Evolutionary conservation across 2,329 filamentous ascomycete genomes (phyloP).

Genomic region (Trichoderma harzianum): DNA sequence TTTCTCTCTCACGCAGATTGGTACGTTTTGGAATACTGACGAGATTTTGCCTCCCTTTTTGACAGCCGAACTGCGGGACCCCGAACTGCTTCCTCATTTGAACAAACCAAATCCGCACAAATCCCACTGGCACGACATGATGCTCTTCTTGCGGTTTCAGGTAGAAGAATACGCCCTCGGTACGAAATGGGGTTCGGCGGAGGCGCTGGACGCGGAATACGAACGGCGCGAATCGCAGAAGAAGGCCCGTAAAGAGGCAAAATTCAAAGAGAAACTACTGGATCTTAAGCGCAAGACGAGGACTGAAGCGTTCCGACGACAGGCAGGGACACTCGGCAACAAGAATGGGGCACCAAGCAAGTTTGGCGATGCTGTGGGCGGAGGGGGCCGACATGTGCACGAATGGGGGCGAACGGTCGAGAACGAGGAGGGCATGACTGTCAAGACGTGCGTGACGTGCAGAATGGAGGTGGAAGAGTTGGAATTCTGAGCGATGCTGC

Average conservation of each 20-base stretch:
- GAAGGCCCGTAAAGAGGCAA: conserved; percentile 82
- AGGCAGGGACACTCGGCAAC: conserved; percentile 57
- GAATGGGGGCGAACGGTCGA: conserved; percentile 75
- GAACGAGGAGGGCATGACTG: conserved; percentile 67
- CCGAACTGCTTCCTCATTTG: conserved; percentile 80
- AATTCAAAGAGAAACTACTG: conserved; percentile 83
- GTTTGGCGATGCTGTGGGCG: conserved; percentile 75
- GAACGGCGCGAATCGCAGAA: conserved; percentile 73
- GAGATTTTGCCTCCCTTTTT: neutral
- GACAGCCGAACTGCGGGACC: conserved; percentile 82
- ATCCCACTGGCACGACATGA: conserved; percentile 97
- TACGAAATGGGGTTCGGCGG: conserved; percentile 85
- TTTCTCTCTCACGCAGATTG: neutral
- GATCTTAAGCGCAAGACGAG: conserved; percentile 92
- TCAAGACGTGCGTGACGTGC: conserved; percentile 76
- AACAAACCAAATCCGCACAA: conserved; percentile 93
- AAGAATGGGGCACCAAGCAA: conserved; percentile 46
- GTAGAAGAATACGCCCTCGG: conserved; percentile 91
- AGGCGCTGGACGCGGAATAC: conserved; percentile 85
- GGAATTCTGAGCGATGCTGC: conserved; percentile 48
- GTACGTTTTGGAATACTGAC: neutral
- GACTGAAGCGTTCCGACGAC: conserved; percentile 82
- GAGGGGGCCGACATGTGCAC: conserved; percentile 74
- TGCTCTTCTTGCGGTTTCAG: conserved; percentile 89
- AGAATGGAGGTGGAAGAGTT: conserved; percentile 77